Evolutionary conservation across 2,329 filamentous ascomycete species (phyloP).

Genomic region (Venturia pyrina): DNA sequence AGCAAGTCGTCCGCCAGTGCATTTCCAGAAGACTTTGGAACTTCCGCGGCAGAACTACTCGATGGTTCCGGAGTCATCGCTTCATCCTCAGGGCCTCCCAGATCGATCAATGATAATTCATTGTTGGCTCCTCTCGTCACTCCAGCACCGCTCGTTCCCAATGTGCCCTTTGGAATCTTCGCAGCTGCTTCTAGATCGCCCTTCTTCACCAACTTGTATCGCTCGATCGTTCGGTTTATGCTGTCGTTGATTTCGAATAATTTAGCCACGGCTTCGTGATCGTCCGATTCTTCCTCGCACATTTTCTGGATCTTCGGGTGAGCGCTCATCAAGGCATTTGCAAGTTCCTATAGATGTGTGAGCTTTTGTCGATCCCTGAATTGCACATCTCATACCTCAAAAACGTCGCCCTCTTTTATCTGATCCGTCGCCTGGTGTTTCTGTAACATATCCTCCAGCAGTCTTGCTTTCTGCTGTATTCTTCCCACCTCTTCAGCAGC

Average conservation of each 20-base stretch:
- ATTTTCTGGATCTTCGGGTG: slow-evolving; percentile 99
- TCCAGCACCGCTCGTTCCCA: slow-evolving; percentile 54
- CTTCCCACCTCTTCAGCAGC: slow-evolving; percentile 90
- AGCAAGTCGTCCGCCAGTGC: slow-evolving; percentile 84
- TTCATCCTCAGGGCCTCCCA: slow-evolving; percentile 56
- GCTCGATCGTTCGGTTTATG: slow-evolving; percentile 91
- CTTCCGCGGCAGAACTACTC: slow-evolving; percentile 32
- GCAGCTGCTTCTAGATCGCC: slow-evolving; percentile 78
- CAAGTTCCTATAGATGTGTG: slow-evolving; percentile 57
- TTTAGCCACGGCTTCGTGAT: slow-evolving; percentile 90
- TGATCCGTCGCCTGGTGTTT: slow-evolving; percentile 72
- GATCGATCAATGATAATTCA: slow-evolving; percentile 89
- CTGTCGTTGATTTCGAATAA: slow-evolving; percentile 97
- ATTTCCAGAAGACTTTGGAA: slow-evolving; percentile 42
- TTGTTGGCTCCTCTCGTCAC: slow-evolving; percentile 57
- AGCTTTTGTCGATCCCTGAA: slow-evolving; percentile 10
- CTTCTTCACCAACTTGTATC: slow-evolving; percentile 93
- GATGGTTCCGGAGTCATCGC: slow-evolving; percentile 24
- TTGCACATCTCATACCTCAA: slow-evolving; percentile 39
- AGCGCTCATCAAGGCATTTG: slow-evolving; percentile 77
- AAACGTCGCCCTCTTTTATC: slow-evolving; percentile 60
- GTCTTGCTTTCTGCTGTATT: slow-evolving; percentile 87
- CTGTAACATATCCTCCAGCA: slow-evolving; percentile 88
- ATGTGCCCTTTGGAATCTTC: slow-evolving; percentile 72
- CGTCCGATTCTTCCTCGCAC: slow-evolving; percentile 97